Base-by-base conservation (phyloP, 2,329 filamentous ascomycete genomes). In the Rutstroemia sydowiana region DNA sequence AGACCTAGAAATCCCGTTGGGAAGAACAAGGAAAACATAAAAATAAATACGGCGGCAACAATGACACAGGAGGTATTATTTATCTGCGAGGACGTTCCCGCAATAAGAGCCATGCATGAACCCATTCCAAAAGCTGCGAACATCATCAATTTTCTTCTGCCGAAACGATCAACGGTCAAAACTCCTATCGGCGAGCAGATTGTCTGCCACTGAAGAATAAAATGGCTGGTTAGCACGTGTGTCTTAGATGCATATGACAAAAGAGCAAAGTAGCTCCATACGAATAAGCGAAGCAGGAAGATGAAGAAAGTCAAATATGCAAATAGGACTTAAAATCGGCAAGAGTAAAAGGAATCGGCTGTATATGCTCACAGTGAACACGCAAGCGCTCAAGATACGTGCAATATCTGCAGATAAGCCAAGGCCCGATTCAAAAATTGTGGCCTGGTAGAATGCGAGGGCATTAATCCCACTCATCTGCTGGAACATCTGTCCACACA, bases 91-190 rank as follows among this genome's bases (percentile, higher is more conserved):
- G 62, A 63, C 26, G 56, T 59, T 36, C 63, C 65, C 1, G 67
- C 65, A 8, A 81, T 71, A 34, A 87, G 73, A 1, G 79, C 76
- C 85, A 88, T 88, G 42, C 79, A 82, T 2, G 73, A 64, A 20
- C 79, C 79, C 72, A 83, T 82, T 0, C 81, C 81, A 28, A 76
- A 69, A 0, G 80, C 79, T 45, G 84, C 85, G 56, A 87, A 79
- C 16, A 89, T 69, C 83, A 90, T 88, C 55, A 89, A 75, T 62
- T 79, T 78, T 16, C 85, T 76, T 26, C 86, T 81, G 10, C 84
- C 84, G 3, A 84, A 78, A 1, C 78, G 75, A 66, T 76, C 73
- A 47, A 76, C 74, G 2, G 69, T 65, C 14, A 67, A 66, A 3
- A 71, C 58, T 1, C 70, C 69, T 7, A 71, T 60, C 28, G 66